These are phyloP conservation scores for Bertia moriformis DNA, from an alignment of 2,329 filamentous ascomycete genomes.

Conservation along the genomic window DNA sequence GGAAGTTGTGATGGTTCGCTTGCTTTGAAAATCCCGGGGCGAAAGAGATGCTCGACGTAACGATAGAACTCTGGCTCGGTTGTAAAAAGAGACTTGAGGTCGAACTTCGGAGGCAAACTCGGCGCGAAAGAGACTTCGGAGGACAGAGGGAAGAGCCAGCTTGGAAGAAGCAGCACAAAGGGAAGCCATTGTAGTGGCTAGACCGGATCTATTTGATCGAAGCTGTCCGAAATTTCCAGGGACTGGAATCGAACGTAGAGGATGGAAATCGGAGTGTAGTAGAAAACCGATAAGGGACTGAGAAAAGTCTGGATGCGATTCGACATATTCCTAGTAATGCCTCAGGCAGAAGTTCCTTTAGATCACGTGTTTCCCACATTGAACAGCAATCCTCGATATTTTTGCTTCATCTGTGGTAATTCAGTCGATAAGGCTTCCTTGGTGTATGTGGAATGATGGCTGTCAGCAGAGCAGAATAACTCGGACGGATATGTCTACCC, in stretches of 20 bases:
- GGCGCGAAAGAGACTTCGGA: constrained; percentile 9
- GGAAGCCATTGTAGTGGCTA: constrained; percentile 5
- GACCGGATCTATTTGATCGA: no score
- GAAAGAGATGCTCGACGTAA: not conserved
- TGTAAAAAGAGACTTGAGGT: not conserved
- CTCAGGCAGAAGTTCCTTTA: no score
- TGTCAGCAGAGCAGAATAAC: no score
- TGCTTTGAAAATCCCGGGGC: not conserved
- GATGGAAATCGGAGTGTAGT: not conserved
- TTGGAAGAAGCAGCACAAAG: constrained; percentile 10
- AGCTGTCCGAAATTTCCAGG: no score
- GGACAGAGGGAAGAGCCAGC: constrained; percentile 8
- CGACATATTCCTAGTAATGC: no score
- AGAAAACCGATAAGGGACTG: not conserved
- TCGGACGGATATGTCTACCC: no score
- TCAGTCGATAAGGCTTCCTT: no score
- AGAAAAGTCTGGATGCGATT: not conserved
- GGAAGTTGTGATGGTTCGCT: not conserved
- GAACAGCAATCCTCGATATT: no score
- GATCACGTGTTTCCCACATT: no score
- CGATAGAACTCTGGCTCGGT: not conserved
- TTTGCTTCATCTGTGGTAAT: no score
- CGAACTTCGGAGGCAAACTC: constrained; percentile 7
- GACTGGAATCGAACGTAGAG: no score
- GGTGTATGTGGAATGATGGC: no score